A percentile compares a stretch with the other conserved stretches of the same genome.
Conservation (phyloP, 139 green algal genomes). For the Coelastrella sp. region DNA sequence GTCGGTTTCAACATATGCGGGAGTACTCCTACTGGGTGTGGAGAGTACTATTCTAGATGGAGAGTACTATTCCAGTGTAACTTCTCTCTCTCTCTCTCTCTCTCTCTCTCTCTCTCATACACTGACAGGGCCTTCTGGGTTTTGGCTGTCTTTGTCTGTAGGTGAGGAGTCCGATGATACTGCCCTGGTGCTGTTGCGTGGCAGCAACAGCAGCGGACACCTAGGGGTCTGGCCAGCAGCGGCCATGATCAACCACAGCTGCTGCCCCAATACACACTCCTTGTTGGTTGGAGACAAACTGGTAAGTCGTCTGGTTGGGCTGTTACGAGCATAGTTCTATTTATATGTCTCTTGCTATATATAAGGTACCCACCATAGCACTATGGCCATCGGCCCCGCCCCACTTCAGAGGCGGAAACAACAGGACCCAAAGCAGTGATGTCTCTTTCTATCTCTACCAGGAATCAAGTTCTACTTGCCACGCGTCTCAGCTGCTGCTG, state of each 20-base stretch:
- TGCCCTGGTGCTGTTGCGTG: constrained; percentile 55
- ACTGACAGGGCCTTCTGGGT: background rate
- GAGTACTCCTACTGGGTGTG: too few relatives aligned
- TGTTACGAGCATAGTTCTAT: background rate
- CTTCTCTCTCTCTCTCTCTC: too few relatives aligned
- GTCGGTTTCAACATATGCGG: too few relatives aligned
- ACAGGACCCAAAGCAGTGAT: too few relatives aligned
- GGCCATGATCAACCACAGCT: constrained; percentile 59
- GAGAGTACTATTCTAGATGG: too few relatives aligned
- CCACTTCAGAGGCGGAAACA: too few relatives aligned
- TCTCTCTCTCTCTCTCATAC: background rate
- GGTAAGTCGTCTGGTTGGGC: constrained; percentile 5
- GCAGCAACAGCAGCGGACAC: constrained; percentile 45
- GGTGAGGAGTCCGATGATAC: constrained; percentile 57
- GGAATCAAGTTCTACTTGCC: too few relatives aligned
- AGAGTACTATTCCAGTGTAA: too few relatives aligned
- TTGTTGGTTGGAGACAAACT: constrained; percentile 40
- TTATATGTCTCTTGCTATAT: background rate
- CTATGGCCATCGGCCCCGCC: too few relatives aligned
- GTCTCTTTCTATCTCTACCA: background rate
- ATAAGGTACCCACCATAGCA: too few relatives aligned
- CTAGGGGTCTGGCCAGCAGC: constrained; percentile 61
- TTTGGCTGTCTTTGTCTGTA: background rate
- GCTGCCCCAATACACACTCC: constrained; percentile 49
- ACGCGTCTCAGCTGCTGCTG: too few relatives aligned